Evolutionary conservation across 352 stramenopile species (phyloP).

Genomic region (Pythium angustatum): DNA sequence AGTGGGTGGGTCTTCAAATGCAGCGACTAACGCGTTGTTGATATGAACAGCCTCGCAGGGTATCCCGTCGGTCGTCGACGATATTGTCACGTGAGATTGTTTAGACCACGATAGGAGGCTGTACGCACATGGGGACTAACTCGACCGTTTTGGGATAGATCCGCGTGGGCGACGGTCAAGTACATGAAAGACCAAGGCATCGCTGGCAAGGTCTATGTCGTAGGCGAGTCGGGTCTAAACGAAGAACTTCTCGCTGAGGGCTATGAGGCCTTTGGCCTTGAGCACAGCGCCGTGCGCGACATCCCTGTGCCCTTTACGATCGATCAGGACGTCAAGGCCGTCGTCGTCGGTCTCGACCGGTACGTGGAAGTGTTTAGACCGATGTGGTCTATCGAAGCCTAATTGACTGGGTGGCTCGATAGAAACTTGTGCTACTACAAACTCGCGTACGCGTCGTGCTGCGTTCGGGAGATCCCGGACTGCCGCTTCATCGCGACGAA

Average conservation of each 20-base stretch:
- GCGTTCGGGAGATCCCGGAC: slow-evolving; percentile 65
- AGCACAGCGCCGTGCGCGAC: slow-evolving; percentile 67
- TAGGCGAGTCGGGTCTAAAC: slow-evolving; percentile 73
- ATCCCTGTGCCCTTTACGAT: slow-evolving; percentile 68
- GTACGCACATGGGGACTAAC: neutral
- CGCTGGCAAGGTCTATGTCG: slow-evolving; percentile 79
- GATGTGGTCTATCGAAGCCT: neutral
- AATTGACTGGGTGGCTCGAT: neutral
- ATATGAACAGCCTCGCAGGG: slow-evolving; percentile 81
- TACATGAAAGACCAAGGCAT: slow-evolving; percentile 83
- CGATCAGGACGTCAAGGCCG: slow-evolving; percentile 68
- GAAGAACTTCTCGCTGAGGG: slow-evolving; percentile 66
- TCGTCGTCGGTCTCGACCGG: slow-evolving; percentile 82
- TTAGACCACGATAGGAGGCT: no score
- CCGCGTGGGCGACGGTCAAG: slow-evolving; percentile 77
- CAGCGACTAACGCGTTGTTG: no score
- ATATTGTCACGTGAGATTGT: slow-evolving; percentile 73
- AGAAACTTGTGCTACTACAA: slow-evolving; percentile 87
- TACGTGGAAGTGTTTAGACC: slow-evolving; percentile 17
- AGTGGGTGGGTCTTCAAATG: no score
- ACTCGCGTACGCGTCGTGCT: slow-evolving; percentile 75
- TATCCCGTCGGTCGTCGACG: slow-evolving; percentile 58
- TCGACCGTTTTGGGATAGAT: slow-evolving; percentile 40
- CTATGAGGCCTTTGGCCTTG: slow-evolving; percentile 68
- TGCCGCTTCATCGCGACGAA: slow-evolving; percentile 86